Evolutionary conservation across 2,329 filamentous ascomycete species (phyloP), one percentile per base, ranked within the genome.

Genomic region (Penicillium sp.): DNA sequence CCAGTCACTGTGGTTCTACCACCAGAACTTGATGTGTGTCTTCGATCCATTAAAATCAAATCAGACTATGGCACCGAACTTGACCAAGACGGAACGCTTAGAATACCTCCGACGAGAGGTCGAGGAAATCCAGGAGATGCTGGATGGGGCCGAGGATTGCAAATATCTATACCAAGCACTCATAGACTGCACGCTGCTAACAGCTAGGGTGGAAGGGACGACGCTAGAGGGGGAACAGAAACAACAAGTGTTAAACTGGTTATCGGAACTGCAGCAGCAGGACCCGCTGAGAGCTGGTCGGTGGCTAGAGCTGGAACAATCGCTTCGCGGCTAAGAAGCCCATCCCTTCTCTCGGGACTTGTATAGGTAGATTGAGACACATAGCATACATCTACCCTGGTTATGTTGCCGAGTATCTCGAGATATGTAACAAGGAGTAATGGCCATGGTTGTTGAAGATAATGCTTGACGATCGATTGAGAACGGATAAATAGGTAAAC

Each of bases 1-100:
- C 73, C 94, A 98, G 74, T 97, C 93, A 19, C 83, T 97, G 6
- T 99, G 95, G 93, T 97, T 96, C 77, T 98, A 99, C 73, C 93
- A 98, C 75, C 91, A 95, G 69, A 96, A 90, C 71, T 81, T 97
- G 61, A 88, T 97, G 79, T 85, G 88, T 63, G 90, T 89, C 71
- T 81, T 91, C 69, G 81, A 84, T 56, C 83, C 81, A 70, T 80
- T 78, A 53, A 80, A 74, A 15, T 78, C 81, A 15, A 73, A 79
- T 3, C 79, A 83, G 21, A 85, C 85, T 9, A 90, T 97, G 68
- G 85, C 88, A 15, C 87, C 87, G 0, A 82, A 86, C 44, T 79
- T 96, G 31, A 83, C 83, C 1, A 74, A 81, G 6, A 78, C 84
- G 8, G 86, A 94, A 60, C 87, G 90, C 52, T 74, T 86, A 38